Evolutionary conservation across 768 basidiomycete genomes (phyloP).

Genomic region (Astraeus odoratus): DNA sequence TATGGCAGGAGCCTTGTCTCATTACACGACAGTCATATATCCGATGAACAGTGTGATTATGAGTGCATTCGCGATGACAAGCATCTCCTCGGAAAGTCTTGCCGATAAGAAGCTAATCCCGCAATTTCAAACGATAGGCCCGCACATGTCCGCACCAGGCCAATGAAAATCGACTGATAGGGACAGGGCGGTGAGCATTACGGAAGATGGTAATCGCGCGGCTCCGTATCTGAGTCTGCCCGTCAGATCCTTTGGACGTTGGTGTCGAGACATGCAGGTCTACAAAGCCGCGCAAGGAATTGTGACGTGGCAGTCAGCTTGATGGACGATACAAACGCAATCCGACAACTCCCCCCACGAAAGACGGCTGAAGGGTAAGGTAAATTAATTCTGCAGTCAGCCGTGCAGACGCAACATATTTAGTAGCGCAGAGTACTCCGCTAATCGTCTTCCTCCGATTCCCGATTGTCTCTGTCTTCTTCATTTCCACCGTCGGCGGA

Average conservation of each 20-base stretch:
- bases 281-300: no score
- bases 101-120: slow-evolving; percentile 15
- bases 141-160: background rate
- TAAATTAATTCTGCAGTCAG: slow-evolving; percentile 14
- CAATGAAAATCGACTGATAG: slow-evolving; percentile 9
- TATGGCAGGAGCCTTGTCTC: background rate
- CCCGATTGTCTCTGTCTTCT: slow-evolving; percentile 24
- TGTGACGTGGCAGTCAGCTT: no score
- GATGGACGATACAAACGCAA: no score
- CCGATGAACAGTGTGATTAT: background rate
- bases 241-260: background rate
- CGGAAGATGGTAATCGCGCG: background rate
- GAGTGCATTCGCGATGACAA: background rate
- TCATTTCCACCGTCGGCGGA: slow-evolving; percentile 16
- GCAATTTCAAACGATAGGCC: slow-evolving; percentile 10
- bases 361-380: slow-evolving; percentile 12
- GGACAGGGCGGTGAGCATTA: slow-evolving; percentile 15
- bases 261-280: background rate
- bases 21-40: background rate
- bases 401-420: slow-evolving; percentile 30
- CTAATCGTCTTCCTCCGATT: slow-evolving; percentile 27
- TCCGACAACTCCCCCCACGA: slow-evolving; percentile 21
- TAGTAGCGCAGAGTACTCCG: slow-evolving; percentile 17
- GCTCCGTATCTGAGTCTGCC: background rate
- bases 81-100: slow-evolving; percentile 13